Percentiles rank a stretch among this genome's conserved stretches.
These are phyloP conservation scores for Pseudogymnoascus verrucosus DNA, from an alignment of 2,329 filamentous ascomycete species.

Conservation along the genomic window DNA sequence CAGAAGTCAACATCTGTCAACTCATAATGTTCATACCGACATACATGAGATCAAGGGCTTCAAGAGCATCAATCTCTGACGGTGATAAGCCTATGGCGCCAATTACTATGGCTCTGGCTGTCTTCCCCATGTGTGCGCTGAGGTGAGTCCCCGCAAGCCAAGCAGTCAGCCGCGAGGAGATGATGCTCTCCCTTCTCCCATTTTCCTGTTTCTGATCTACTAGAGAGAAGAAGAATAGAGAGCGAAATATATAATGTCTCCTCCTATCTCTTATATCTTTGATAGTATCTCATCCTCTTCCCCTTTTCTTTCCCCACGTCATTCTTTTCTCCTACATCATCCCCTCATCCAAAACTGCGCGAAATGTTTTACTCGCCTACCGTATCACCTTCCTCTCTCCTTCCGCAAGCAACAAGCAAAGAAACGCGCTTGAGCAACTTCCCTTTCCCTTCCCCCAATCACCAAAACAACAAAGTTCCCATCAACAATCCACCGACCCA, in stretches of 20 bases:
- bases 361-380: neutral
- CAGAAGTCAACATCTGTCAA: constrained; percentile 1
- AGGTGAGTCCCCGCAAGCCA: neutral
- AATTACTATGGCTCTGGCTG: neutral
- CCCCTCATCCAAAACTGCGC: neutral
- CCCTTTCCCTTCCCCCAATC: neutral
- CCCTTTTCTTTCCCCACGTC: neutral
- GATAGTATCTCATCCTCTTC: neutral
- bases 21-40: constrained; percentile 1
- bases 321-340: neutral
- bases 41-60: neutral
- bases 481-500: constrained; percentile 1
- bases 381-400: neutral
- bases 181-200: neutral
- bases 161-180: neutral
- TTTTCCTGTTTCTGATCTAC: neutral
- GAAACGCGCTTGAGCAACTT: constrained; percentile 8
- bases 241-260: neutral
- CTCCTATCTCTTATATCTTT: neutral
- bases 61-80: neutral
- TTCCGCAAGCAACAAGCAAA: constrained; percentile 7
- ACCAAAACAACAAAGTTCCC: constrained; percentile 8
- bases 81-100: neutral
- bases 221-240: neutral
- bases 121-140: neutral